Evolutionary conservation across 2,329 filamentous ascomycete species (phyloP), one percentile per base, ranked within the genome.

Genomic region (Colletotrichum eremochloae): DNA sequence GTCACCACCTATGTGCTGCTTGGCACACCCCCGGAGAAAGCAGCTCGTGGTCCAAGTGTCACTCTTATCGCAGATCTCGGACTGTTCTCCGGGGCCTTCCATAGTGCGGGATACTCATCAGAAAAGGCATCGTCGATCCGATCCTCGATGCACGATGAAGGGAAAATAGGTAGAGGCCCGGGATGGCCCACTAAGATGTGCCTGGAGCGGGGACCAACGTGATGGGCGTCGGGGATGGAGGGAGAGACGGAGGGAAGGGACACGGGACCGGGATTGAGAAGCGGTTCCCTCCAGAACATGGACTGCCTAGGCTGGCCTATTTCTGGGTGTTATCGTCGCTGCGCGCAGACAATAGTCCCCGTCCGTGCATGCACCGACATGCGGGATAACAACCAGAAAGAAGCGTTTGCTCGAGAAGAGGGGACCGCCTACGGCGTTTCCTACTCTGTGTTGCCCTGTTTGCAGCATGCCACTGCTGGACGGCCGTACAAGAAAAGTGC

Each of bases 401-500:
- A 50, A 50, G 20, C 33, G 40, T 9, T 31, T n/a, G 57, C 31
- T 40, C 20, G 33, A 68, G 50, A 64, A 40, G 60, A 44, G 60
- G n/a, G 36, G 20, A 48, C 24, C 24, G 15, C 29, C 55, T 40
- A n/a, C 64, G 20, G 38, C 61, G 50, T 38, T 62, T 50, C 6
- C n/a, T 38, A 31, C 31, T 58, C 46, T 61, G 18, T 44, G 24
- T 44, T 18, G 44, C 36, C 5, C 55, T 29, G 40, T 31, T 53
- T 62, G 56, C 68, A 68, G 57, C 57, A 31, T 71, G 15, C 11
- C 42, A 63, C 58, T 44, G 65, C 52, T 58, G 64, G 57, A 36
- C 15, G 12, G 57, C 24, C 44, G 33, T 69, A 53, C 24, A n/a
- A 44, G 62, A 46, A 15, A 42, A 5, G 6, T 18, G 44, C 60